phyloP scores from a whole-genome alignment of 345 rosid genomes.

The Gossypium australe region DNA sequence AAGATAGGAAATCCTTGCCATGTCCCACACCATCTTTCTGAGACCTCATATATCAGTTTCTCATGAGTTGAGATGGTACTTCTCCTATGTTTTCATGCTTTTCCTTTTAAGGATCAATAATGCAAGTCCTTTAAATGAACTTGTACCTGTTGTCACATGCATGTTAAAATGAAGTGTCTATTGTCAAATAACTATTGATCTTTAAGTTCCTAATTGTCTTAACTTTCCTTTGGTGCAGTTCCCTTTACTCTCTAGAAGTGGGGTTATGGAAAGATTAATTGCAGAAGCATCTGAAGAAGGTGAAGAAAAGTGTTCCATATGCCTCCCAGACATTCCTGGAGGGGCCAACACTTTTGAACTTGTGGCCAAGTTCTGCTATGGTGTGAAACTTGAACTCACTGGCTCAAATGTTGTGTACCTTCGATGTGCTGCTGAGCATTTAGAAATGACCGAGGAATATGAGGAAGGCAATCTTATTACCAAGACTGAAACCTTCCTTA shows the following conservation, averaged over 20 bases:
- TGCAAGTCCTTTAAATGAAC: not conserved
- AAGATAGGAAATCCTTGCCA: not conserved
- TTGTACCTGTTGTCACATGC: not conserved
- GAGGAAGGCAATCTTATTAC: constrained; percentile 80
- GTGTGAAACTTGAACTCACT: constrained; percentile 94
- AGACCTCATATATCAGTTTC: constrained; percentile 5
- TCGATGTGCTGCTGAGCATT: constrained; percentile 80
- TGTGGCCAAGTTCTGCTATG: constrained; percentile 92
- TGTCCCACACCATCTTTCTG: not conserved
- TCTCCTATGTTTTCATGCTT: not conserved
- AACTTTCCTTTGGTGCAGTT: constrained; percentile 48
- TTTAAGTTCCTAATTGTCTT: constrained; percentile 15
- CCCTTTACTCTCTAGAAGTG: constrained; percentile 92
- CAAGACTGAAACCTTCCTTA: constrained; percentile 80
- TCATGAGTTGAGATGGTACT: not conserved
- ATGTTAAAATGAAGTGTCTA: not conserved
- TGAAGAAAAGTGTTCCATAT: constrained; percentile 62
- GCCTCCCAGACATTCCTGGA: constrained; percentile 66
- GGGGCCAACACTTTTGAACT: constrained; percentile 93
- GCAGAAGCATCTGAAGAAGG: constrained; percentile 65
- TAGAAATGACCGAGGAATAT: constrained; percentile 90
- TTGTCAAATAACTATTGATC: constrained; percentile 7
- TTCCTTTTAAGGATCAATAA: not conserved
- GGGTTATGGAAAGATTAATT: constrained; percentile 79
- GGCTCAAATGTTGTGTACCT: constrained; percentile 81